Evolutionary conservation across 1,139 yeast genomes (phyloP).

Genomic region (Debaryomyces nepalensis): DNA sequence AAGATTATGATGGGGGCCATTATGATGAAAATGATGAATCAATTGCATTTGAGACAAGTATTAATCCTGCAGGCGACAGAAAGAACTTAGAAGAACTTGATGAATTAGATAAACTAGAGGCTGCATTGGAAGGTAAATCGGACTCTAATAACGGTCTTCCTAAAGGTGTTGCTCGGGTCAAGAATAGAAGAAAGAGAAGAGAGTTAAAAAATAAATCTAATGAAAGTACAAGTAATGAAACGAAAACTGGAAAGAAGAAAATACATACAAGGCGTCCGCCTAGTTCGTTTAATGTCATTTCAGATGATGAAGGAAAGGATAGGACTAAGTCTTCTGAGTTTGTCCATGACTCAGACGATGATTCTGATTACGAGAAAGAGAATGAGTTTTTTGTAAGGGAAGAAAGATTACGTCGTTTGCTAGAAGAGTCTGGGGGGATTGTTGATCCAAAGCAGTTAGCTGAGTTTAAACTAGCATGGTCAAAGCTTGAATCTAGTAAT

Average conservation of each 20-base stretch:
- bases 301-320: conserved; percentile 27
- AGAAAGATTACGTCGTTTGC: conserved; percentile 50
- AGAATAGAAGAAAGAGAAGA: conserved; percentile 16
- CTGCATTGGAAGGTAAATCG: conserved; percentile 20
- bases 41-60: conserved; percentile 43
- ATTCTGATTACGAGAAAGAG: conserved; percentile 63
- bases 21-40: conserved; percentile 28
- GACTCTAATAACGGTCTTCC: conserved; percentile 3
- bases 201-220: conserved; percentile 6
- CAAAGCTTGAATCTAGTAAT: conserved; percentile 27
- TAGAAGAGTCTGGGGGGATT: conserved; percentile 46
- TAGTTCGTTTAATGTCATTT: conserved; percentile 21
- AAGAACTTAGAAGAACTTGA: conserved; percentile 34
- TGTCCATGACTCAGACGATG: conserved; percentile 69
- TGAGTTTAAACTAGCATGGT: conserved; percentile 47
- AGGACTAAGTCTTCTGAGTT: conserved; percentile 52
- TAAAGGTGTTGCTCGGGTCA: conserved; percentile 30
- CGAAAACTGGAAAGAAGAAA: not conserved
- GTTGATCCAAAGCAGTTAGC: conserved; percentile 41
- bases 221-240: not conserved
- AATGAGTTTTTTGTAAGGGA: conserved; percentile 62
- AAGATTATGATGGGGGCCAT: conserved; percentile 24
- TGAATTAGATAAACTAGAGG: conserved; percentile 38
- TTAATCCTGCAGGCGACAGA: conserved; percentile 22
- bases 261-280: conserved; percentile 24